Evolutionary conservation across 495 filamentous ascomycete species (phyloP), one percentile per base, ranked within the genome.

Genomic region (Viridothelium virens): DNA sequence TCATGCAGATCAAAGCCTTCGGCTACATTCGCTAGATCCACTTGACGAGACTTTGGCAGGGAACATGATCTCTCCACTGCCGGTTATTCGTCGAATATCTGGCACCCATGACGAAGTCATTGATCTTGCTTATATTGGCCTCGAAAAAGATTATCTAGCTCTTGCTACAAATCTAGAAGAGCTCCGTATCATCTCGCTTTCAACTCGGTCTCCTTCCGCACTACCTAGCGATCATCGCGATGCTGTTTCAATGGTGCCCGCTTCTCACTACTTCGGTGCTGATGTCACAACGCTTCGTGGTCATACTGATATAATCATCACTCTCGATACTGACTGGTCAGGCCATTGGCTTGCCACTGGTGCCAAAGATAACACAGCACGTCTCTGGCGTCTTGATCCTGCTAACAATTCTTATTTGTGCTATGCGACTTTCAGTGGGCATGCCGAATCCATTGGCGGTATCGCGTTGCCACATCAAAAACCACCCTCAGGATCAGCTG

Each of bases 41-140:
- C 69, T 65, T 39, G 73, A 38, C 71, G 48, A n/a, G n/a, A 14
- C 5, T 9, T n/a, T 25, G 18, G 71, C 18, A 50, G 11, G 37
- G n/a, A 56, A 41, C 3, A 68, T 77, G 9, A 25, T 25, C 25
- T 59, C 73, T 56, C 78, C 84, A 31, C 73, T 89, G 56, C 77
- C 81, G 6, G 72, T 87, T 16, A 73, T 82, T 48, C 85, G 89
- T 65, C 84, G 90, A 18, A 93, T 97, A 69, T 96, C 93, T 25
- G 95, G 95, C 33, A 96, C 94, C 41, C 91, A 97, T 75, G 94
- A 97, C 73, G 94, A 97, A 73, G 92, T 97, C 65, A 95, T 97
- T 70, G 95, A 97, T 70, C 77, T 97, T 33, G 88, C 86, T 34
- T 96, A 91, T 72, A 82, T 96, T 65, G 86, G 92, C 1, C 84